phyloP scores from a whole-genome alignment of 2,329 filamentous ascomycete genomes.

The Thelonectria olida region DNA sequence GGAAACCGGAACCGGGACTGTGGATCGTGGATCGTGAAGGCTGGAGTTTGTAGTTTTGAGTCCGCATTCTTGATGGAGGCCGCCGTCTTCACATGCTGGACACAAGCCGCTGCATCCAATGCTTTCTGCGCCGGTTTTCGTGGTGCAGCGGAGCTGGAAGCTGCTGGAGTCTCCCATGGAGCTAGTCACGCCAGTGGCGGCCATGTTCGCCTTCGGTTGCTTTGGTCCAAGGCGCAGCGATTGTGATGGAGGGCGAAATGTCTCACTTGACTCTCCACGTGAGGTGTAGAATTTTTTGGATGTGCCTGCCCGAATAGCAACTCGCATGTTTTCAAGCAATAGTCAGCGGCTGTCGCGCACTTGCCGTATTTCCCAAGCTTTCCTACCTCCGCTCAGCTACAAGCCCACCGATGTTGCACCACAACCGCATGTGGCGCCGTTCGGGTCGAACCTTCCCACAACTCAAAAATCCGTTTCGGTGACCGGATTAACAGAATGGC shows the following conservation, averaged over 20 bases:
- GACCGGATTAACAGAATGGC: conserved; percentile 26
- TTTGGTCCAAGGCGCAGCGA: conserved; percentile 30
- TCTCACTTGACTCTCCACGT: conserved; percentile 35
- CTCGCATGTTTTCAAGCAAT: not conserved
- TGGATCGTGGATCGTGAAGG: conserved; percentile 2
- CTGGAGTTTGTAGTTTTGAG: not conserved
- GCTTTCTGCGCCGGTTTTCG: conserved; percentile 9
- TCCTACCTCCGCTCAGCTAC: not conserved
- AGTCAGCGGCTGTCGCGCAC: conserved; percentile 17
- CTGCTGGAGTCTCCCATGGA: not conserved
- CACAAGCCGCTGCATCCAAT: conserved; percentile 3
- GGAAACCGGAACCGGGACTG: not conserved
- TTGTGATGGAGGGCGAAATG: conserved; percentile 36
- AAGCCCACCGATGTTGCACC: not conserved
- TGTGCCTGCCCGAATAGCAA: not conserved
- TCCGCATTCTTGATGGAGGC: conserved; percentile 9
- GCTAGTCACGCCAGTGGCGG: conserved; percentile 22
- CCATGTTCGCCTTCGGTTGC: conserved; percentile 1
- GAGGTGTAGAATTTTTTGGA: conserved; percentile 26
- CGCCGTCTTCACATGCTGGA: conserved; percentile 13
- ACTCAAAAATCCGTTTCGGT: not conserved
- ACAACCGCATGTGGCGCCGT: not conserved
- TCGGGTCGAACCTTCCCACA: not conserved
- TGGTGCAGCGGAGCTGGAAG: conserved; percentile 10
- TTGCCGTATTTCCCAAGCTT: not conserved